Base-by-base conservation (phyloP, 2,329 filamentous ascomycete genomes). In the Cordyceps militaris region DNA sequence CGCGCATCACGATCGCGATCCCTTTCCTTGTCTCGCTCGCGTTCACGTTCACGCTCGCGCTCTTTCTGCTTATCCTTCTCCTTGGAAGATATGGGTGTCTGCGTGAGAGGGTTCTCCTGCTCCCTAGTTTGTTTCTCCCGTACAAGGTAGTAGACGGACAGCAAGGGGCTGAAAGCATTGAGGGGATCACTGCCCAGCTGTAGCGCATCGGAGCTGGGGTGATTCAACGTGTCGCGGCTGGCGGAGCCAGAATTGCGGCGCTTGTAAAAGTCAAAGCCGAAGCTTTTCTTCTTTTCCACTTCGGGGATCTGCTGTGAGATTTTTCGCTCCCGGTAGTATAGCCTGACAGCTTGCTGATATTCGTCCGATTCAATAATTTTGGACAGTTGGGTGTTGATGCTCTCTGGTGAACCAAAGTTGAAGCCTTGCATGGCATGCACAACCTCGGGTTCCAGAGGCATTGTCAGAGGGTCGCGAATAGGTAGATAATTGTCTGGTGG, bases 101-200 rank as follows among this genome's bases (percentile, higher is more conserved):
- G 61, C 28, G 62, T 61, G 57, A 66, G 66, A 26, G 51, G 7
- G 32, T 70, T 70, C 19, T 65, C 63, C 49, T 76, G 76, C 66
- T 97, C 92, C 36, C 90, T 85, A 51, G 95, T 90, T 62, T 91
- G 84, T 74, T 97, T 97, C 75, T 99, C 94, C 64, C 85, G 87
- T n/a, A 96, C 94, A 3, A 99, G 81, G 66, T 96, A 96, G 72
- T 99, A 99, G 14, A 99, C 87, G 1, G 94, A 97, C 8, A 97
- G 79, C 14, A 97, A 77, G 8, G 94, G 94, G 65, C 89, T 93
- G 70, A 89, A 99, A 4, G 94, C 94, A 70, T 97, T 97, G 59
- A 96, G 76, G 1, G 94, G 92, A 67, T 99, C 94, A 58, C 82
- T 83, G 11, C 91, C 91, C 34, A 93, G 75, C 63, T 90, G 85